phyloP scores from a whole-genome alignment of 1,139 yeast species.

The Schwanniomyces etchellsii region DNA sequence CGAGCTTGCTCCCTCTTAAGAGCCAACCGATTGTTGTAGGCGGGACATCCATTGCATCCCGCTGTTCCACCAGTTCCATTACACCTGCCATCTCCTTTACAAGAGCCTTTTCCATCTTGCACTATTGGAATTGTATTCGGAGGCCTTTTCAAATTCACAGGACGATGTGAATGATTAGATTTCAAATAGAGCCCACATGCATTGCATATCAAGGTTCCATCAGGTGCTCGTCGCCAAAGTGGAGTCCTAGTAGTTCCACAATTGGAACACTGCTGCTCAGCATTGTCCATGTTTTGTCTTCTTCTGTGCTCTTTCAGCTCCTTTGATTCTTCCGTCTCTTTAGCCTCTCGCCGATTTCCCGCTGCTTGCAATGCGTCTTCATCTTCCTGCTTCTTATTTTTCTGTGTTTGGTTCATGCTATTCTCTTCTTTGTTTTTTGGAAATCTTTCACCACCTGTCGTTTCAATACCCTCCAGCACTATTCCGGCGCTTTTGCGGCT shows the following conservation, averaged over 20 bases:
- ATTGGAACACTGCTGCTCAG: constrained; percentile 54
- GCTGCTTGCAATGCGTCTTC: not conserved
- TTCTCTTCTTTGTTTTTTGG: too few relatives aligned
- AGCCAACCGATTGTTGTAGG: constrained; percentile 64
- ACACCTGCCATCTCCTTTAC: constrained; percentile 81
- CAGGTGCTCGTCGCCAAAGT: constrained; percentile 64
- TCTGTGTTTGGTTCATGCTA: not conserved
- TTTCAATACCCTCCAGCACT: too few relatives aligned
- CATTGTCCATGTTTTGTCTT: constrained; percentile 4
- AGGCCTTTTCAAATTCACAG: constrained; percentile 61
- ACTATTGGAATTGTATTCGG: constrained; percentile 51
- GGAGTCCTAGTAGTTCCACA: constrained; percentile 70
- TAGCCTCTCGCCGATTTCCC: constrained; percentile 1
- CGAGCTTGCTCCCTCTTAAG: constrained; percentile 16
- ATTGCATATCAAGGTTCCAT: constrained; percentile 60
- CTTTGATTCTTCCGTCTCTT: not conserved
- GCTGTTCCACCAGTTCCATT: constrained; percentile 83
- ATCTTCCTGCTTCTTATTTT: not conserved
- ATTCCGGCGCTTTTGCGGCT: too few relatives aligned
- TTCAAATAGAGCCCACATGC: constrained; percentile 64
- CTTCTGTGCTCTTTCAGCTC: constrained; percentile 1
- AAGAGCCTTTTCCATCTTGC: constrained; percentile 49
- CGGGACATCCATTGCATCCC: constrained; percentile 81
- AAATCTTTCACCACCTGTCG: too few relatives aligned
- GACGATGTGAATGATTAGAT: constrained; percentile 49